A percentile compares a stretch with the other conserved stretches of the same genome.
These are phyloP conservation scores for Globisporangium middletonii DNA, from an alignment of 352 stramenopile species.

Conservation along the genomic window DNA sequence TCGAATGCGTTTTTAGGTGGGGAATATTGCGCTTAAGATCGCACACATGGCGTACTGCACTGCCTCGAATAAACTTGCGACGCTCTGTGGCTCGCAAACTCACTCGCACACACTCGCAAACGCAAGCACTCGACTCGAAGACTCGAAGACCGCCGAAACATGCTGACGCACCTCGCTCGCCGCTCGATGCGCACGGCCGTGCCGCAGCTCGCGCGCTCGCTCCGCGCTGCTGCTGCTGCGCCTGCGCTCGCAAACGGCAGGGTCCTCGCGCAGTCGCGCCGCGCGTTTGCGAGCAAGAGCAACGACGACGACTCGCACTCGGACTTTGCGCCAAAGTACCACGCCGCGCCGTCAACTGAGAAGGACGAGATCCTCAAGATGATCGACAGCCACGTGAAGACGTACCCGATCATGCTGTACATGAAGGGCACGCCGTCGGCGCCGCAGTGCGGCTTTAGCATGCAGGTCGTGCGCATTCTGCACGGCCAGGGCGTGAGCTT, in stretches of 20 bases:
- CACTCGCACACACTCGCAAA: not conserved
- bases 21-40: no score
- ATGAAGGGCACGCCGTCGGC: conserved; percentile 99
- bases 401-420: conserved; percentile 97
- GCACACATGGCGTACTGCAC: no score
- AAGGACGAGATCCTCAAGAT: conserved; percentile 88
- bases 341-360: conserved; percentile 79
- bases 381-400: conserved; percentile 88
- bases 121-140: not conserved
- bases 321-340: conserved; percentile 86
- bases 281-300: conserved; percentile 41
- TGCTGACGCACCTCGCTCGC: conserved; percentile 32
- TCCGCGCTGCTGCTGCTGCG: conserved; percentile 13
- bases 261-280: conserved; percentile 7
- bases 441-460: conserved; percentile 97
- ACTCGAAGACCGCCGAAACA: conserved; percentile 2
- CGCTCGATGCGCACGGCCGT: conserved; percentile 24
- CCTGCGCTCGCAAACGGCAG: conserved; percentile 1
- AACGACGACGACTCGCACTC: conserved; percentile 67
- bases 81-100: not conserved
- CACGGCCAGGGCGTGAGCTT: conserved; percentile 92
- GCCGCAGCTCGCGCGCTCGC: conserved; percentile 20
- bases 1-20: no score
- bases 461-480: conserved; percentile 95
- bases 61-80: not conserved